Evolutionary conservation across 805 yeast species (phyloP), one percentile per base, ranked within the genome.

Genomic region (Ogataea nonfermentans): DNA sequence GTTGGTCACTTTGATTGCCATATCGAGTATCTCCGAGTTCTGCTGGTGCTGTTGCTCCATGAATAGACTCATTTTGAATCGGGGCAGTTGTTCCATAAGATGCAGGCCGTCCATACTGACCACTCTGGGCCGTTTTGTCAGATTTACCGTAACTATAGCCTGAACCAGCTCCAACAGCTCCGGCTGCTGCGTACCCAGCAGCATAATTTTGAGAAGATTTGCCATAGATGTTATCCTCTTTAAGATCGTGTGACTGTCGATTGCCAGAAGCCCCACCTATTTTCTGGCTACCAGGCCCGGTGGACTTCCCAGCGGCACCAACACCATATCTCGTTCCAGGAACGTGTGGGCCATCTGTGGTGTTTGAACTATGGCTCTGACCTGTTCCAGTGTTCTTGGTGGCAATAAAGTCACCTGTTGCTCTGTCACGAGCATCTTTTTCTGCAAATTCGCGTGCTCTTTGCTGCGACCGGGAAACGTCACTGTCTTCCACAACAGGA

Each of bases 401-500:
- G 14, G 22, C 24, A 10, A 13, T 11, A 23, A 33, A 23, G 14
- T 17, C 20, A 11, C 22, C 32, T 2, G 19, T 14, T 9, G 13
- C 2, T 35, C 38, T 35, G 8, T 20, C 5, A 12, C 12, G 14
- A 9, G 11, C 17, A 16, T 23, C 20, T 4, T 28, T 11, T 8
- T n/a, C 22, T n/a, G 25, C 11, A 13, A 24, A 28, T 31, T 22
- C 28, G 23, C 17, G 43, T 38, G 24, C 17, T 6, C 24, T 33
- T 4, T 31, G 11, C 32, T 37, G 10, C 6, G 47, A 33, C n/a
- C 27, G 27, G 6, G 25, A 43, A 16, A 55, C 48, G 14, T 56
- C 57, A 4, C 34, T 36, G 13, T 45, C 38, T 9, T 37, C 25
- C 10, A 59, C 28, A 17, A 53, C 57, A 1, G 60, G 52, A 29